Evolutionary conservation across 2,329 filamentous ascomycete genomes (phyloP), one percentile per base, ranked within the genome.

Genomic region (Drechslerella coelobrocha): DNA sequence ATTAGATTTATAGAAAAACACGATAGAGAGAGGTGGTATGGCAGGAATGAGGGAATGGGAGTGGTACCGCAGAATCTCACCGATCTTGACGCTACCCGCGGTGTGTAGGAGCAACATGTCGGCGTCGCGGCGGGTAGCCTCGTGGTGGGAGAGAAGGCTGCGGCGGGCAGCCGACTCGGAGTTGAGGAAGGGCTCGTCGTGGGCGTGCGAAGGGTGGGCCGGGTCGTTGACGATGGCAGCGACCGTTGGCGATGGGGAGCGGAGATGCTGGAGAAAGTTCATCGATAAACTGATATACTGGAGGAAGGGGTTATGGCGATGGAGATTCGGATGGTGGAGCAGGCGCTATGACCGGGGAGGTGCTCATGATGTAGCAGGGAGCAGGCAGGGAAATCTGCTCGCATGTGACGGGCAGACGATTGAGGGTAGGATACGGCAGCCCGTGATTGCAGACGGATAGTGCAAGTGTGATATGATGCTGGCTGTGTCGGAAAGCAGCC

Each of bases 61-160:
- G 75, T 79, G n/a, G 77, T 88, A 96, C 81, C 94, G 89, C 73
- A 97, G 87, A 39, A 97, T 89, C 81, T 97, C 92, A 78, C 94
- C 94, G 74, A 97, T 90, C 80, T 93, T 96, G 78, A 97, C 89
- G 81, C 85, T 91, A 77, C 94, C 94, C 73, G 89, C 84, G 81
- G 97, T 94, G 80, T 97, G 90, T 72, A 96, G 82, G 78, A 97
- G 86, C 74, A 97, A 83, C 94, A 97, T 97, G 29, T 65, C 68
- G 43, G 65, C 65, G 17, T 69, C 57, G 37, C 56, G 61, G 12
- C 59, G 51, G 31, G 51, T 69, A 21, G 65, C 57, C 27, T 69
- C 65, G 65, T 69, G 65, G 47, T 69, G 65, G 17, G 31, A 27
- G 7, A 69, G 53, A 7, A 69, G 27, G 27, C 65, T 69, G 45